phyloP scores from a whole-genome alignment of 371 early-diverging fungal genomes.

The Mortierella sp. region DNA sequence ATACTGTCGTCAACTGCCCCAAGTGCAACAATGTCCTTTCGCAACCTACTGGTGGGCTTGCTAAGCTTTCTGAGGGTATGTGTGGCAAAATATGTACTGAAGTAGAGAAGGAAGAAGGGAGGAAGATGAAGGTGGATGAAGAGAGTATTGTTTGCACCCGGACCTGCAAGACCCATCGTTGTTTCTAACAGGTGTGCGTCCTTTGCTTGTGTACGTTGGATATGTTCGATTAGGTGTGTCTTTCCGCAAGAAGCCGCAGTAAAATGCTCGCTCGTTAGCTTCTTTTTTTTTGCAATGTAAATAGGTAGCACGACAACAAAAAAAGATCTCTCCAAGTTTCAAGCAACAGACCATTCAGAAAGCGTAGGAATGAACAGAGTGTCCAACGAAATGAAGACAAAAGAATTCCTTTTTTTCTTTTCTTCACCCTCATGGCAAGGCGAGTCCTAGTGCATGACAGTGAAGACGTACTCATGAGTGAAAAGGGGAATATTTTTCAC shows the following conservation, averaged over 20 bases:
- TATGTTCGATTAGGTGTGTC: slow-evolving; percentile 57
- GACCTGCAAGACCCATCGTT: not conserved
- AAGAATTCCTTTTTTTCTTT: too few species aligned
- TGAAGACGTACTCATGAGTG: not conserved
- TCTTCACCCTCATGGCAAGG: not conserved
- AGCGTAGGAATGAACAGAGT: not conserved
- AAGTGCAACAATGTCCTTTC: slow-evolving; percentile 97
- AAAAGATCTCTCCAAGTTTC: not conserved
- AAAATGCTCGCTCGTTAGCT: not conserved
- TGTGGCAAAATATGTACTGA: not conserved
- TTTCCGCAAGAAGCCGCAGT: slow-evolving; percentile 51
- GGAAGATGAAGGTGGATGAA: not conserved
- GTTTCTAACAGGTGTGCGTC: not conserved
- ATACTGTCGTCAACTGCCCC: slow-evolving; percentile 97
- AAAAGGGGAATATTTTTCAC: not conserved
- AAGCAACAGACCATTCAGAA: not conserved
- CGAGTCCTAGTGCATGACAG: not conserved
- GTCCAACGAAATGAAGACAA: not conserved
- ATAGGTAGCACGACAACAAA: not conserved
- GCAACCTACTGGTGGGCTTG: slow-evolving; percentile 99
- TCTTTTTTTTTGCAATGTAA: not conserved
- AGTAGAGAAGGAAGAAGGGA: not conserved
- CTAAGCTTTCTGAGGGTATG: slow-evolving; percentile 92
- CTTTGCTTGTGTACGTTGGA: slow-evolving; percentile 12
- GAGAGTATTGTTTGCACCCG: not conserved